Evolutionary conservation across 2,329 filamentous ascomycete genomes (phyloP).

Genomic region (Ophiocordyceps camponoti-floridani): DNA sequence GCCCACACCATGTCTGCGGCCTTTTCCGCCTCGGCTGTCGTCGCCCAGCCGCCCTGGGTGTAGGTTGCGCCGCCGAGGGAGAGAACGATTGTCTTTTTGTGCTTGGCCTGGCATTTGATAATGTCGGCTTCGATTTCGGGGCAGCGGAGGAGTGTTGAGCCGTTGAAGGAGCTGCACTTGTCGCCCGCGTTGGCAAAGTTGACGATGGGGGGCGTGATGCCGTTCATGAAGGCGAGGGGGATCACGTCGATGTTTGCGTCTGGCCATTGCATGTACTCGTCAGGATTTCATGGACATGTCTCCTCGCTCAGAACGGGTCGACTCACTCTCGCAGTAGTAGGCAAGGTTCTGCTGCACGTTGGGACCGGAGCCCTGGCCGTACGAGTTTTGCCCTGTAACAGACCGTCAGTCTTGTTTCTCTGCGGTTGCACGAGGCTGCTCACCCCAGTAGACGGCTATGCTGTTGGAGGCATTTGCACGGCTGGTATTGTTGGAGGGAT

Average conservation of each 20-base stretch:
- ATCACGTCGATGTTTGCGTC: conserved; percentile 37
- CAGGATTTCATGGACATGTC: background rate
- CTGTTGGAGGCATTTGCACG: conserved; percentile 28
- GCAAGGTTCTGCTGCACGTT: conserved; percentile 34
- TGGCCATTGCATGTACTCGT: conserved; percentile 4
- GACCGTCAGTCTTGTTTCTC: background rate
- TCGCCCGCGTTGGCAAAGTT: conserved; percentile 51
- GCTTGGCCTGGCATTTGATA: conserved; percentile 37
- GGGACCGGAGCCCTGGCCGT: conserved; percentile 21
- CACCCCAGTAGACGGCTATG: conserved; percentile 51
- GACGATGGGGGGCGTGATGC: conserved; percentile 33
- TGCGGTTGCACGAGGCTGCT: conserved; percentile 2
- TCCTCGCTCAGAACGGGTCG: background rate
- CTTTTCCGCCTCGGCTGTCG: conserved; percentile 27
- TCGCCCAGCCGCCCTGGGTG: conserved; percentile 46
- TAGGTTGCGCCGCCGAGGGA: conserved; percentile 58
- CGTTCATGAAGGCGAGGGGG: conserved; percentile 43
- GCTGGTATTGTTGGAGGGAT: conserved; percentile 10
- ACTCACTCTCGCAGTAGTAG: conserved; percentile 40
- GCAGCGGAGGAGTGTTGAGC: conserved; percentile 35
- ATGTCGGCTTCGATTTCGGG: conserved; percentile 43
- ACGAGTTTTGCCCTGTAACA: conserved; percentile 39
- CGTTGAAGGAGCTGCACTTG: conserved; percentile 43
- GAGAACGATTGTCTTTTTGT: conserved; percentile 53
- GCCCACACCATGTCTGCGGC: conserved; percentile 49